phyloP scores from a whole-genome alignment of 1,284 basidiomycete genomes.

The Ceratobasidium sp. region DNA sequence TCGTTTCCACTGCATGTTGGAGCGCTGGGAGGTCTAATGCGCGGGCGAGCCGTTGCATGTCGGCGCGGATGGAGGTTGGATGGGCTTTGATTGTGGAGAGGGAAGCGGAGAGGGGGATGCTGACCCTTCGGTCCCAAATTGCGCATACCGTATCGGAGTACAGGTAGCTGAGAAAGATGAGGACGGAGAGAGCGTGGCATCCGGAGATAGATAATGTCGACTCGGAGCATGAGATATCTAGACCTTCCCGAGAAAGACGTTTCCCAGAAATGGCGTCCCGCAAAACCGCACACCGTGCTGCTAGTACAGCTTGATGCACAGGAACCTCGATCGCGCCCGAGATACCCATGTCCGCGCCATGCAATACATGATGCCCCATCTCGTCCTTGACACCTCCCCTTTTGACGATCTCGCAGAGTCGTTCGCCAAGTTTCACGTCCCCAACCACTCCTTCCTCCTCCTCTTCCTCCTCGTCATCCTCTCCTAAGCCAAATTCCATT shows the following conservation, averaged over 20 bases:
- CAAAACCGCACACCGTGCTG: conserved; percentile 70
- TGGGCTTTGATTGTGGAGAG: conserved; percentile 61
- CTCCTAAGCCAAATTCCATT: conserved; percentile 46
- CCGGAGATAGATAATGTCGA: conserved; percentile 61
- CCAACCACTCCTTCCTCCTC: conserved; percentile 56
- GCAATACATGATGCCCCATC: conserved; percentile 48
- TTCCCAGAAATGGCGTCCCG: conserved; percentile 60
- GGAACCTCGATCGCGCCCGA: conserved; percentile 65
- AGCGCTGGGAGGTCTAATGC: conserved; percentile 71
- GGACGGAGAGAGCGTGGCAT: conserved; percentile 73
- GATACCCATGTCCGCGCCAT: conserved; percentile 77
- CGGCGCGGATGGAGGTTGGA: conserved; percentile 69
- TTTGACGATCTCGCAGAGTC: conserved; percentile 56
- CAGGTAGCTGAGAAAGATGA: conserved; percentile 87
- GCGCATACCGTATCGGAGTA: conserved; percentile 89
- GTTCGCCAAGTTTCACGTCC: conserved; percentile 56
- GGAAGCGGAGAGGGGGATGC: conserved; percentile 62
- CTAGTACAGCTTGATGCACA: conserved; percentile 76
- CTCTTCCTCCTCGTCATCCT: conserved; percentile 59
- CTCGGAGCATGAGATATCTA: conserved; percentile 49
- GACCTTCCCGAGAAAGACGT: conserved; percentile 55
- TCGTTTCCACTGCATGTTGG: conserved; percentile 58
- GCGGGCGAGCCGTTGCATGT: conserved; percentile 69
- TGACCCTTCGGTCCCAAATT: conserved; percentile 87
- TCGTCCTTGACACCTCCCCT: conserved; percentile 25